A percentile compares a stretch with the other conserved stretches of the same genome.
These are phyloP conservation scores for Malus hybrid DNA, from an alignment of 331 rosid genomes.

Conservation along the genomic window DNA sequence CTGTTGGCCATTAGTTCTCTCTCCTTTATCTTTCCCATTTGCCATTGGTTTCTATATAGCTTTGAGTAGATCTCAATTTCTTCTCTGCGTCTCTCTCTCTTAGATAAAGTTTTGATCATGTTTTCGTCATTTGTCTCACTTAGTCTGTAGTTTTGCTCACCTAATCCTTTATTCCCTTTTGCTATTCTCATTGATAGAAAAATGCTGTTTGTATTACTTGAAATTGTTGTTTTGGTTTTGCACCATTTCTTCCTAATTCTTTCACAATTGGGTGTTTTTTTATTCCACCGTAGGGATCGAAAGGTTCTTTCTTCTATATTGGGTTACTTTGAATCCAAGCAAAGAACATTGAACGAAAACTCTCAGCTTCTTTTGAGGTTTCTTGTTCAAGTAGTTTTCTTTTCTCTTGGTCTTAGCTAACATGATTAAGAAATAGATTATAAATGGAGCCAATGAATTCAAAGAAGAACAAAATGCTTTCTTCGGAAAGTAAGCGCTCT, in stretches of 20 bases:
- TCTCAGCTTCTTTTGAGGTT: conserved; percentile 1
- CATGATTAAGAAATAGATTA: neutral
- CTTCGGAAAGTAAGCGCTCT: conserved; percentile 14
- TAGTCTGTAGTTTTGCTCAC: neutral
- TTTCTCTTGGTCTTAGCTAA: neutral
- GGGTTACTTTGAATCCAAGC: conserved; percentile 29
- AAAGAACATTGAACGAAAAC: conserved; percentile 22
- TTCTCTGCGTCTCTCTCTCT: conserved; percentile 5
- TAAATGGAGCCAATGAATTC: conserved; percentile 20
- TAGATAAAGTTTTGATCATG: neutral
- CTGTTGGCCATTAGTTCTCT: conserved; percentile 24
- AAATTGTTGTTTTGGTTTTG: neutral
- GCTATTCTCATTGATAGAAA: neutral
- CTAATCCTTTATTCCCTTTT: neutral
- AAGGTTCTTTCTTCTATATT: conserved; percentile 28
- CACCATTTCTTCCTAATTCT: neutral
- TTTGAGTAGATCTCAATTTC: conserved; percentile 19
- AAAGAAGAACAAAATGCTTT: conserved; percentile 26
- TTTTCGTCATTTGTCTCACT: neutral
- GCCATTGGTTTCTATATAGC: neutral
- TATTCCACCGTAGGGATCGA: conserved; percentile 1
- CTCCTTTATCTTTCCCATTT: conserved; percentile 13
- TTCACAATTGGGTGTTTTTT: neutral
- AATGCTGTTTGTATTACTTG: neutral
- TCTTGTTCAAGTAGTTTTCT: neutral